Evolutionary conservation across 495 filamentous ascomycete species (phyloP).

Genomic region (Aspergillus hancockii): DNA sequence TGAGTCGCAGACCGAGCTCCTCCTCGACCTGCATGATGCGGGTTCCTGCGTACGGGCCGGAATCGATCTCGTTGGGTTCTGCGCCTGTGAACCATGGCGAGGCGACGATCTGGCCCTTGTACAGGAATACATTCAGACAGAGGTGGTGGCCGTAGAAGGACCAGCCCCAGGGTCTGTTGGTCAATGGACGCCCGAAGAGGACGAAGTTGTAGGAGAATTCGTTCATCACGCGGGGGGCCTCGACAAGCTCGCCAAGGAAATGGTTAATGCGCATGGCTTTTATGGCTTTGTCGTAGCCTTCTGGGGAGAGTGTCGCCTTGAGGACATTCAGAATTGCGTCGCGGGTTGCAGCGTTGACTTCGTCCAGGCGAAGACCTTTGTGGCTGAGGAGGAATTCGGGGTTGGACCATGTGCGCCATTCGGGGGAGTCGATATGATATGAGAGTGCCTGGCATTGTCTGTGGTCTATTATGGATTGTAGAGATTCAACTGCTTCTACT

Average conservation of each 20-base stretch:
- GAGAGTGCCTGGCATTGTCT: conserved; percentile 46
- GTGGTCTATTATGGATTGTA: conserved; percentile 46
- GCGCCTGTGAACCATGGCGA: conserved; percentile 75
- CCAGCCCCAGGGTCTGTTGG: conserved; percentile 64
- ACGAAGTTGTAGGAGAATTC: conserved; percentile 74
- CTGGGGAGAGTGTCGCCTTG: conserved; percentile 57
- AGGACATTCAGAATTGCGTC: conserved; percentile 55
- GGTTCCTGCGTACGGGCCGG: conserved; percentile 59
- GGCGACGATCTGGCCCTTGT: conserved; percentile 59
- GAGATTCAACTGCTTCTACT: conserved; percentile 43
- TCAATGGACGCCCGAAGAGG: conserved; percentile 58
- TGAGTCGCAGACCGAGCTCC: conserved; percentile 59
- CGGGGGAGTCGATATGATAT: conserved; percentile 67
- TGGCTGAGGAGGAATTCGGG: conserved; percentile 65
- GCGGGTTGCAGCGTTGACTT: conserved; percentile 42
- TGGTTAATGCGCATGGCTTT: conserved; percentile 75
- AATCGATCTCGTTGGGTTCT: conserved; percentile 73
- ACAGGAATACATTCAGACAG: conserved; percentile 66
- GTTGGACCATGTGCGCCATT: conserved; percentile 77
- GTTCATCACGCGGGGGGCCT: conserved; percentile 64
- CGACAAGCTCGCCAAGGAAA: conserved; percentile 70
- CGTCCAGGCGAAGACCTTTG: conserved; percentile 69
- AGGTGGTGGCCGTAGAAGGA: conserved; percentile 78
- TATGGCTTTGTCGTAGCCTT: conserved; percentile 70
- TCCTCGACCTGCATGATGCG: conserved; percentile 68